Percentiles rank a stretch among this genome's conserved stretches.
These are phyloP conservation scores for Fusarium illudens DNA, from an alignment of 2,329 filamentous ascomycete genomes.

Conservation along the genomic window DNA sequence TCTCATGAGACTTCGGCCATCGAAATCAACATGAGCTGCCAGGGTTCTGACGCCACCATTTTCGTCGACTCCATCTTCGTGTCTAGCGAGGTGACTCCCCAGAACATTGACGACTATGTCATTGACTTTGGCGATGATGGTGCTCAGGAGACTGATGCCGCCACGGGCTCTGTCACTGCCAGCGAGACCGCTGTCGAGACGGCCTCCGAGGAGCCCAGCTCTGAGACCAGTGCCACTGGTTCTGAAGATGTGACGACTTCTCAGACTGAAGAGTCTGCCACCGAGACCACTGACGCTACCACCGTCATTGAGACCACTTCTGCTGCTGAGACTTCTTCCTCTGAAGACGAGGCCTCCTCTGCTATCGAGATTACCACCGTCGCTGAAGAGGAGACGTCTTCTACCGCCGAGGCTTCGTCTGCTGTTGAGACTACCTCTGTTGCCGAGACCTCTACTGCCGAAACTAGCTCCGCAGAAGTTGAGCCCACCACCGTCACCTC, in stretches of 20 bases:
- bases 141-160: neutral
- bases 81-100: constrained; percentile 31
- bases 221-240: too few species aligned
- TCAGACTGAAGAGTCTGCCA: neutral
- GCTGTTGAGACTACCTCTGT: neutral
- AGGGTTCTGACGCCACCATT: neutral
- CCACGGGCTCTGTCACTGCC: neutral
- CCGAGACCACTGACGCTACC: neutral
- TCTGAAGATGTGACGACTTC: too few species aligned
- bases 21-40: constrained; percentile 6
- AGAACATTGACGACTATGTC: constrained; percentile 11
- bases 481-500: neutral
- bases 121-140: constrained; percentile 13
- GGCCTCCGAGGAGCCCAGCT: neutral
- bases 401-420: neutral
- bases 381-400: neutral
- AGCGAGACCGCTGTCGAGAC: neutral
- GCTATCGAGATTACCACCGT: neutral
- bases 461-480: neutral
- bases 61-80: constrained; percentile 35
- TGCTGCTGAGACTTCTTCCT: too few species aligned
- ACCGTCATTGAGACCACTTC: neutral
- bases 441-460: neutral
- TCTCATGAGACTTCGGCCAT: neutral
- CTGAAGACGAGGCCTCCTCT: neutral